Percentiles rank a stretch among this genome's conserved stretches.
These are phyloP conservation scores for Iris pallida DNA, from an alignment of 116 monocot genomes.

Conservation along the genomic window DNA sequence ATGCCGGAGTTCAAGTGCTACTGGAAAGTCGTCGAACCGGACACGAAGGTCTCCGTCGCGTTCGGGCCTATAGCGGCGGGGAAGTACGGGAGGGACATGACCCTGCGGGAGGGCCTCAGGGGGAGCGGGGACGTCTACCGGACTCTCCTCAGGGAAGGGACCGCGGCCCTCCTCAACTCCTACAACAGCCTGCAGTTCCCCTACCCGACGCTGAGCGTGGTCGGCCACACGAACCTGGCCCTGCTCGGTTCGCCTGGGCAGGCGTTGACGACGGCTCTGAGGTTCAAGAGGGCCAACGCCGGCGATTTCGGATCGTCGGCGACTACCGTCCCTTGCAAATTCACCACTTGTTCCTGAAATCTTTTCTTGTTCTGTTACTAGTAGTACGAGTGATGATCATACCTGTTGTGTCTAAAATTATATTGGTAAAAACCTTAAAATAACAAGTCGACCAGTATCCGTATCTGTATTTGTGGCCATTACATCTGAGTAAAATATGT, in stretches of 20 bases:
- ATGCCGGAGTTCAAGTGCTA: slow-evolving; percentile 52
- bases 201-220: slow-evolving; percentile 44
- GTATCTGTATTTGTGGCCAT: too few species aligned
- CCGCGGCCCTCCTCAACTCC: slow-evolving; percentile 70
- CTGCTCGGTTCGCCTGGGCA: slow-evolving; percentile 41
- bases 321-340: slow-evolving; percentile 28
- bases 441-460: too few species aligned
- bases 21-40: slow-evolving; percentile 68
- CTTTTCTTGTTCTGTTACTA: background rate
- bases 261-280: slow-evolving; percentile 35
- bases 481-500: too few species aligned
- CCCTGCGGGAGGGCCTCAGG: slow-evolving; percentile 47
- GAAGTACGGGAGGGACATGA: slow-evolving; percentile 58
- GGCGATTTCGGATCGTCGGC: slow-evolving; percentile 19
- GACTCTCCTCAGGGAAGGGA: slow-evolving; percentile 69
- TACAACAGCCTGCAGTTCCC: slow-evolving; percentile 43
- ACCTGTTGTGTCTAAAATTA: too few species aligned
- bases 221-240: slow-evolving; percentile 50
- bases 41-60: slow-evolving; percentile 53
- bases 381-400: too few species aligned
- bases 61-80: slow-evolving; percentile 55
- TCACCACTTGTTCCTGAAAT: slow-evolving; percentile 39
- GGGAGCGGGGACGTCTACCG: slow-evolving; percentile 53
- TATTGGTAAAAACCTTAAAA: too few species aligned
- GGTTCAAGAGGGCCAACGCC: slow-evolving; percentile 58